phyloP scores from a whole-genome alignment of 106 monocot species.

The Phalaenopsis aphrodite region DNA sequence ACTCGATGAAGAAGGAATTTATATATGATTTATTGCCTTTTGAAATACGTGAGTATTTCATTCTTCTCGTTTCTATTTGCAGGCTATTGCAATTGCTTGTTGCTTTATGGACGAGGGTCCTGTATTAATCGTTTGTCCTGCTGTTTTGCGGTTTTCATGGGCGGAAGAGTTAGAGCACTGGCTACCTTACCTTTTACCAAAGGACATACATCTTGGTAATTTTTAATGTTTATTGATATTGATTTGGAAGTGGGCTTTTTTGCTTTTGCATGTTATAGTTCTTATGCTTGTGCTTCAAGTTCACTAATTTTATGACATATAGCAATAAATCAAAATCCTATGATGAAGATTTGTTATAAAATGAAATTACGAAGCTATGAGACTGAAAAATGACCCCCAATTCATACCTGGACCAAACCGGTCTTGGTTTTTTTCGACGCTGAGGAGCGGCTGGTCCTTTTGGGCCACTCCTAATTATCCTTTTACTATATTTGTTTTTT shows the following conservation, averaged over 20 bases:
- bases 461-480: too few species aligned
- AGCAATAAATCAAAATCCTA: not conserved
- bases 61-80: constrained; percentile 14
- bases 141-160: constrained; percentile 92
- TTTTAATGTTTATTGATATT: not conserved
- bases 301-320: not conserved
- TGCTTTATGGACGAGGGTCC: constrained; percentile 74
- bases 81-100: constrained; percentile 90
- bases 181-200: constrained; percentile 74
- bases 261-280: not conserved
- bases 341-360: not conserved
- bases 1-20: not conserved
- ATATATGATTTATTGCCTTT: not conserved
- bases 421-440: too few species aligned
- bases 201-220: constrained; percentile 95
- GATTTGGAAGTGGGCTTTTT: not conserved
- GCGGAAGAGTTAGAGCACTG: constrained; percentile 94
- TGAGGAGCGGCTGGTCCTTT: too few species aligned
- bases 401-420: too few species aligned
- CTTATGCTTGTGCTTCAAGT: not conserved
- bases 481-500: too few species aligned
- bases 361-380: not conserved
- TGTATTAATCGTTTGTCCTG: constrained; percentile 85
- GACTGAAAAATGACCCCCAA: not conserved
- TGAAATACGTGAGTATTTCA: not conserved